These are phyloP conservation scores for Lachancea fermentati DNA, from an alignment of 805 yeast genomes.

Conservation along the genomic window DNA sequence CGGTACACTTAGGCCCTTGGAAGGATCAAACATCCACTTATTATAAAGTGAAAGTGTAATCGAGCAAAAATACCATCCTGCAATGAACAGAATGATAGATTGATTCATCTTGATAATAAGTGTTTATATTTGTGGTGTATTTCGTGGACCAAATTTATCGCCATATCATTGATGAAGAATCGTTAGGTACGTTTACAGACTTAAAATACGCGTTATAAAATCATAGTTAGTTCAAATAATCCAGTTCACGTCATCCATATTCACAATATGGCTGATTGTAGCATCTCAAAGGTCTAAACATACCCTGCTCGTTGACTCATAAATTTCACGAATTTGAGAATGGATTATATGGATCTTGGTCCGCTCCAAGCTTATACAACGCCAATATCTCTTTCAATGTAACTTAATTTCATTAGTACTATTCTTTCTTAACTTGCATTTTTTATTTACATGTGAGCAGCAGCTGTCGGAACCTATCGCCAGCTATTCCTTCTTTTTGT, in stretches of 20 bases:
- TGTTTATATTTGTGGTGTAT: too few relatives aligned
- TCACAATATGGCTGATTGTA: too few relatives aligned
- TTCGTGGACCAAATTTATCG: too few relatives aligned
- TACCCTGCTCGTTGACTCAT: too few relatives aligned
- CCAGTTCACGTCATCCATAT: background rate
- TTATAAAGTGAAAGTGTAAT: slow-evolving; percentile 73
- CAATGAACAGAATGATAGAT: slow-evolving; percentile 15
- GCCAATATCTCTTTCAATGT: too few relatives aligned
- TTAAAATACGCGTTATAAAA: background rate
- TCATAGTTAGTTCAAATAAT: background rate
- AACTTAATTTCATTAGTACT: too few relatives aligned
- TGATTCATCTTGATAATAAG: slow-evolving; percentile 1
- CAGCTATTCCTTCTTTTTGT: slow-evolving; percentile 9
- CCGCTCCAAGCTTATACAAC: too few relatives aligned
- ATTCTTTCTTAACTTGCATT: background rate
- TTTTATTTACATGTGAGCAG: background rate
- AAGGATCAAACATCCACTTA: slow-evolving; percentile 91
- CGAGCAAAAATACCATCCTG: slow-evolving; percentile 69
- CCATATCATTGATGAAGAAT: background rate
- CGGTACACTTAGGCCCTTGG: slow-evolving; percentile 61
- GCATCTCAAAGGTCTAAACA: too few relatives aligned
- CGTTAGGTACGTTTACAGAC: background rate
- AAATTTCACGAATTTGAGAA: too few relatives aligned
- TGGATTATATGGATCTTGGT: too few relatives aligned
- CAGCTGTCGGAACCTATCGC: too few relatives aligned